Percentiles rank a stretch among this genome's conserved stretches.
phyloP scores from a whole-genome alignment of 2,329 filamentous ascomycete species.

The Thelonectria olida region DNA sequence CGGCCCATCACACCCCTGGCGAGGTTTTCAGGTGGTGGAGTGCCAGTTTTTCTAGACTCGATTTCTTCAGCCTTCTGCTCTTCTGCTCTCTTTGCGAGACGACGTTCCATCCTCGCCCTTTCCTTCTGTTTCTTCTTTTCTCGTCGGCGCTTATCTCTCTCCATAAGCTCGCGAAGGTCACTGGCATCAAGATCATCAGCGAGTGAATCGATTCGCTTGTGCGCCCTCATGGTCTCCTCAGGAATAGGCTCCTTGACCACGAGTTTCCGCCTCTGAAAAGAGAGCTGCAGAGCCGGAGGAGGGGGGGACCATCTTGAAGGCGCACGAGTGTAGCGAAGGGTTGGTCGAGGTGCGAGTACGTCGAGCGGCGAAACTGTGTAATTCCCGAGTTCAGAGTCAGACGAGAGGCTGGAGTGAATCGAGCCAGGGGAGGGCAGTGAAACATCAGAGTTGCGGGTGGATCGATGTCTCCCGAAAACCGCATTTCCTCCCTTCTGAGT shows the following conservation, averaged over 20 bases:
- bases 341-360: conserved; percentile 85
- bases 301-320: conserved; percentile 64
- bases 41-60: conserved; percentile 61
- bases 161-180: conserved; percentile 87
- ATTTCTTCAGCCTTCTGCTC: conserved; percentile 68
- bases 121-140: conserved; percentile 78
- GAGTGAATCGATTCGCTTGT: conserved; percentile 73
- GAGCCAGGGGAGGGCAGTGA: conserved; percentile 80
- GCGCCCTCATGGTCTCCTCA: conserved; percentile 68
- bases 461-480: conserved; percentile 59
- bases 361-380: conserved; percentile 85
- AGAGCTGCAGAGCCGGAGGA: conserved; percentile 55
- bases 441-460: conserved; percentile 73
- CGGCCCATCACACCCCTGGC: conserved; percentile 69
- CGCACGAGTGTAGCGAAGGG: conserved; percentile 76
- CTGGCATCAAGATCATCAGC: conserved; percentile 88
- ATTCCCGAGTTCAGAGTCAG: conserved; percentile 74
- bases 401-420: conserved; percentile 79
- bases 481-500: conserved; percentile 72
- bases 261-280: conserved; percentile 62
- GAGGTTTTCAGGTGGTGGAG: conserved; percentile 63
- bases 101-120: conserved; percentile 71
- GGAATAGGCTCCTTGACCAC: conserved; percentile 63
- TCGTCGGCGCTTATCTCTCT: conserved; percentile 82
- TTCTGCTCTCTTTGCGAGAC: conserved; percentile 73